Evolutionary conservation across 2,329 filamentous ascomycete species (phyloP), one percentile per base, ranked within the genome.

Genomic region (Cadophora sp.): DNA sequence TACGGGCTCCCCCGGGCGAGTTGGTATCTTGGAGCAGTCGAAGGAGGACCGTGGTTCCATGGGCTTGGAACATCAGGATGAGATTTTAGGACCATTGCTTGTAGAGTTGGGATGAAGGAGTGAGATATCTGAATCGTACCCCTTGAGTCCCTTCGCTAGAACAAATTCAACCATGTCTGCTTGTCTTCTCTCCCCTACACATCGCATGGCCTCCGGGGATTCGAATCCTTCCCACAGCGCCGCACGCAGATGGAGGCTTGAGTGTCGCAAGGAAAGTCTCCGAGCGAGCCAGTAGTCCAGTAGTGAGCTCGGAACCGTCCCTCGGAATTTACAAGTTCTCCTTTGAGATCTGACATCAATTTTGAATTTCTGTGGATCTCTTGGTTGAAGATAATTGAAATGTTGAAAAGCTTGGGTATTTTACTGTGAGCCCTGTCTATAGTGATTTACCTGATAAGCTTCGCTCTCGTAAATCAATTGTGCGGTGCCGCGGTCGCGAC

Each of bases 401-500:
- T 1, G 12, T 2, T 43, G 16, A 43, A n/a, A 48, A 48, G 43
- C 43, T 48, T 48, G 43, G 43, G 19, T 48, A n/a, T 6, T 12
- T 5, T 6, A 48, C 19, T 48, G 19, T 22, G n/a, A 58, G 55
- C 55, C 55, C n/a, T 58, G 55, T 24, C 55, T 58, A 58, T 58
- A 58, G 3, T 58, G 22, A 37, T 58, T 24, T 58, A 14, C 31
- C n/a, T 22, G 55, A 37, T 58, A 58, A 58, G 55, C 55, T 58
- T 58, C 29, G 29, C 50, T 27, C n/a, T n/a, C n/a, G 50, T 55
- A 55, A 29, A 31, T 55, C 16, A 27, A 31, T n/a, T 55, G 12
- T 55, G 50, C 27, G 50, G 24, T 61, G 11, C 58, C 58, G 58
- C 58, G 34, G 22, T 46, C 58, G n/a, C 34, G 37, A 61, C 58